Conservation (phyloP, 306 rosid species). For the Phaseolus lunatus region DNA sequence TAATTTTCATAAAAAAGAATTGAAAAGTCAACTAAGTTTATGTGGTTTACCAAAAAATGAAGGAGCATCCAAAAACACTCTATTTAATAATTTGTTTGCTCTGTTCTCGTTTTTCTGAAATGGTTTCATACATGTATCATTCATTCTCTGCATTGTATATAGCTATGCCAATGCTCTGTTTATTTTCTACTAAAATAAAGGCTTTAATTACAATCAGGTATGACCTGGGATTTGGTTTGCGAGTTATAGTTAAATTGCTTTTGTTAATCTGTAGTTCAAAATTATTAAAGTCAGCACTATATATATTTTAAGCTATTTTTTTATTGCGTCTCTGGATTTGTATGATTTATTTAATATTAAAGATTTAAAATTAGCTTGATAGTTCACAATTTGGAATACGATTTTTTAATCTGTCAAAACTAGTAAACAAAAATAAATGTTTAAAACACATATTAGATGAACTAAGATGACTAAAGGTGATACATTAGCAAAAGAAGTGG, state of each 20-base stretch:
- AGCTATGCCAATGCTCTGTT: not conserved
- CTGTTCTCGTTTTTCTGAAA: not conserved
- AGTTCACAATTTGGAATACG: not conserved
- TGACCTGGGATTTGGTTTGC: not conserved
- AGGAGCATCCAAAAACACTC: not conserved
- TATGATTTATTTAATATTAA: not conserved
- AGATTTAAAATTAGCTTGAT: slow-evolving; percentile 1
- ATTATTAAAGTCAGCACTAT: not conserved
- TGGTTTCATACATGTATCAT: not conserved
- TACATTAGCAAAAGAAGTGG: not conserved
- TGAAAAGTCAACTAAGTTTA: not conserved
- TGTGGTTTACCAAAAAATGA: not conserved
- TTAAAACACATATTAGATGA: not conserved
- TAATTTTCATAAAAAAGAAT: not conserved
- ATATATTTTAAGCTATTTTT: not conserved
- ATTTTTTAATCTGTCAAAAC: not conserved
- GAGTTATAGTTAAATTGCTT: not conserved
- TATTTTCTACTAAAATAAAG: not conserved
- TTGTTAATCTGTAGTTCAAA: not conserved
- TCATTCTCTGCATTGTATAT: not conserved
- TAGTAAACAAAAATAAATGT: not conserved
- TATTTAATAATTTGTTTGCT: not conserved
- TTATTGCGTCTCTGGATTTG: not conserved
- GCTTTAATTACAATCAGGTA: not conserved
- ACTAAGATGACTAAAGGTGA: not conserved